Percentiles rank a stretch among this genome's conserved stretches.
These are phyloP conservation scores for Cutaneotrichosporon spelunceum DNA, from an alignment of 1,284 basidiomycete genomes.

Conservation along the genomic window DNA sequence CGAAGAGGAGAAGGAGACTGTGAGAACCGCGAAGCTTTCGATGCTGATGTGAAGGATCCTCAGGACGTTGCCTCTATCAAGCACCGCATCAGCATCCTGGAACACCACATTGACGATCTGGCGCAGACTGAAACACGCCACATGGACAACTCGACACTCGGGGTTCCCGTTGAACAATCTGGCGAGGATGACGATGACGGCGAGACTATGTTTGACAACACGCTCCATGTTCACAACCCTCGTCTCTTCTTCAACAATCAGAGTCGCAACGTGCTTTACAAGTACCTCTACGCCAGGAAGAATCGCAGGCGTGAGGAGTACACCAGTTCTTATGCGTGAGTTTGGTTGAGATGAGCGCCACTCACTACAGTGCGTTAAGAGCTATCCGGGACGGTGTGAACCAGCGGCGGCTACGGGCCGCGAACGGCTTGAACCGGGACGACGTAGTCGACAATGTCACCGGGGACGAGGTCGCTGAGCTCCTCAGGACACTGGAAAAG, in stretches of 20 bases:
- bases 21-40: not conserved
- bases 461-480: slow-evolving; percentile 7
- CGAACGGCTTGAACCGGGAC: slow-evolving; percentile 23
- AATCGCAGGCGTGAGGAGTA: slow-evolving; percentile 75
- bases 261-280: slow-evolving; percentile 76
- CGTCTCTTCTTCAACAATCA: slow-evolving; percentile 75
- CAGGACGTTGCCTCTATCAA: not conserved
- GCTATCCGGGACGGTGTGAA: slow-evolving; percentile 35
- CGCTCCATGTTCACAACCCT: slow-evolving; percentile 85
- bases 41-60: not conserved
- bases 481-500: slow-evolving; percentile 25
- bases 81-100: slow-evolving; percentile 32
- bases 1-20: not conserved
- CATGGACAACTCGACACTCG: slow-evolving; percentile 38
- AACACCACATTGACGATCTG: slow-evolving; percentile 33
- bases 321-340: slow-evolving; percentile 77
- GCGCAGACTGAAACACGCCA: slow-evolving; percentile 30
- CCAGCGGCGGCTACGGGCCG: slow-evolving; percentile 21
- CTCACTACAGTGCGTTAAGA: slow-evolving; percentile 28
- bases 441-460: slow-evolving; percentile 8
- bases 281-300: slow-evolving; percentile 83
- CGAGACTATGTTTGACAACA: slow-evolving; percentile 63
- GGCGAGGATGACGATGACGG: slow-evolving; percentile 5
- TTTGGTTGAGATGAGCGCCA: slow-evolving; percentile 8
- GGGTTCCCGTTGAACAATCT: not conserved